Evolutionary conservation across 495 filamentous ascomycete genomes (phyloP).

Genomic region (Penicillium coffeae): DNA sequence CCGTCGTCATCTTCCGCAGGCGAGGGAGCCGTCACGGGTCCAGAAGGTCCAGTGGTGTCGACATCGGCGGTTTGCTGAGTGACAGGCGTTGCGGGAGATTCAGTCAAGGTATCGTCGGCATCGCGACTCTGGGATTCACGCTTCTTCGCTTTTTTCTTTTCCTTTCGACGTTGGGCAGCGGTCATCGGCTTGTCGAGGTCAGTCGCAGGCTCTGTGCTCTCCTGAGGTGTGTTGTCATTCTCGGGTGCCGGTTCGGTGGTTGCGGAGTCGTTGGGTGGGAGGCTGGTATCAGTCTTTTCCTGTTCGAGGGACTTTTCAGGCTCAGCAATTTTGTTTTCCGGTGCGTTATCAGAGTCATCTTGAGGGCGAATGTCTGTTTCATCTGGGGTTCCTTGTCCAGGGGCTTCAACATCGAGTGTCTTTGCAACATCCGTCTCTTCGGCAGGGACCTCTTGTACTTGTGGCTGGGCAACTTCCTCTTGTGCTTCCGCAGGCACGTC

Average conservation of each 20-base stretch:
- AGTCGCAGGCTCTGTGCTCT: constrained; percentile 17
- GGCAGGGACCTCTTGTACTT: too few relatives aligned
- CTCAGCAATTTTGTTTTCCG: too few relatives aligned
- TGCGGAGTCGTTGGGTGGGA: constrained; percentile 1
- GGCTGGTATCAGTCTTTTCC: constrained; percentile 6
- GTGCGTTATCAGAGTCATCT: constrained; percentile 2
- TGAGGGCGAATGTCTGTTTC: constrained; percentile 1
- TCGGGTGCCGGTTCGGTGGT: constrained; percentile 12
- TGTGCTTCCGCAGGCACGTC: neutral
- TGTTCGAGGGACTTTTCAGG: neutral
- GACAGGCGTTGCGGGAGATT: constrained; percentile 8
- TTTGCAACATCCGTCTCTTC: too few relatives aligned
- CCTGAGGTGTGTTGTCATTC: constrained; percentile 10
- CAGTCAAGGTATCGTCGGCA: constrained; percentile 10
- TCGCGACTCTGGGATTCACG: constrained; percentile 31
- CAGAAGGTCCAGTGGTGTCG: constrained; percentile 22
- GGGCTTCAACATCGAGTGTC: too few relatives aligned
- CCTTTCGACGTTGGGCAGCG: constrained; percentile 42
- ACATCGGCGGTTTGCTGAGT: constrained; percentile 17
- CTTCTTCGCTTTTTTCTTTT: constrained; percentile 48
- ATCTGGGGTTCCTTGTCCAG: too few relatives aligned
- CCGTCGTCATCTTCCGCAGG: constrained; percentile 48
- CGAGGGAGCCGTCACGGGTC: constrained; percentile 31
- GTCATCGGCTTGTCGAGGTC: constrained; percentile 15
- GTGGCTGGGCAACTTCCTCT: neutral